Evolutionary conservation across 1,139 yeast species (phyloP).

Genomic region (Starmera stellimalicola): DNA sequence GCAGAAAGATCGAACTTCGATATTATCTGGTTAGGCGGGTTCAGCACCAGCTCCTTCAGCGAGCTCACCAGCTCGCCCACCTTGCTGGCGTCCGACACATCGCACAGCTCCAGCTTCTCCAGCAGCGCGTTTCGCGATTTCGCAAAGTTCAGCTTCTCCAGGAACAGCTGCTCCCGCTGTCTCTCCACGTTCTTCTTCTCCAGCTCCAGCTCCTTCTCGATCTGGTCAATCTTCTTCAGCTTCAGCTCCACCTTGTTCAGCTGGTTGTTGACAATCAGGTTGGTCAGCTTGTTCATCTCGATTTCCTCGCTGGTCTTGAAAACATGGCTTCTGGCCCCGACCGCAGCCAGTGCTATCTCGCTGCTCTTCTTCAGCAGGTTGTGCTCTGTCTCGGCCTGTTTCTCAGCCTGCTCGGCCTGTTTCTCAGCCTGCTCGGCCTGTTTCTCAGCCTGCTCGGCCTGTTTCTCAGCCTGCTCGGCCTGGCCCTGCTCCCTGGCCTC

Average conservation of each 20-base stretch:
- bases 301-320: conserved; percentile 80
- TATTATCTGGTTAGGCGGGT: conserved; percentile 32
- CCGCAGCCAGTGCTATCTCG: conserved; percentile 48
- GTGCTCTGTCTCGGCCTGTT: conserved; percentile 1
- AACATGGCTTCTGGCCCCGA: conserved; percentile 78
- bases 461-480: conserved; percentile 40
- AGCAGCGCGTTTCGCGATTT: conserved; percentile 20
- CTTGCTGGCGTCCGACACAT: conserved; percentile 13
- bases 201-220: conserved; percentile 71
- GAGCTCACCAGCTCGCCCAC: conserved; percentile 31
- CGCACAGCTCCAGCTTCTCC: conserved; percentile 10
- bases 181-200: conserved; percentile 67
- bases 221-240: conserved; percentile 53
- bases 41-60: conserved; percentile 39
- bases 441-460: conserved; percentile 37
- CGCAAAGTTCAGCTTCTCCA: conserved; percentile 63
- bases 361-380: conserved; percentile 37
- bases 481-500: conserved; percentile 38
- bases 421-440: conserved; percentile 11
- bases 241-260: conserved; percentile 70
- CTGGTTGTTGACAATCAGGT: conserved; percentile 60
- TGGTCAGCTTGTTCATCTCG: conserved; percentile 55
- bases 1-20: conserved; percentile 9
- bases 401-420: conserved; percentile 5
- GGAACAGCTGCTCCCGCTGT: conserved; percentile 73